These are phyloP conservation scores for Gastrodia elata DNA, from an alignment of 106 monocot genomes.

Conservation along the genomic window DNA sequence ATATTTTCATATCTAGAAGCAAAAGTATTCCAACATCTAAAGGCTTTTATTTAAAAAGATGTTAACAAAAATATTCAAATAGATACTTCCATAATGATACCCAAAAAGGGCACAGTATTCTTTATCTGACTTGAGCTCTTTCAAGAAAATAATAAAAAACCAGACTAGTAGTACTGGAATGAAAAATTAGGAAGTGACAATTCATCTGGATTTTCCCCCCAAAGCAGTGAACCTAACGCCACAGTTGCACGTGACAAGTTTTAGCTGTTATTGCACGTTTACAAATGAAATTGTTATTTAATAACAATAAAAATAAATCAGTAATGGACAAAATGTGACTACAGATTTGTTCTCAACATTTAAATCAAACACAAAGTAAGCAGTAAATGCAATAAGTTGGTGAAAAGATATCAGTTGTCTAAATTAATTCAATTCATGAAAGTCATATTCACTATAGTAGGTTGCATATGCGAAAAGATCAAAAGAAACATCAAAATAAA, in stretches of 20 bases:
- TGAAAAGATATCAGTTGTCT: neutral
- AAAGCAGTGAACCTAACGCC: neutral
- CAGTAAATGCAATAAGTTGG: neutral
- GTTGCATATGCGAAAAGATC: neutral
- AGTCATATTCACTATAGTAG: neutral
- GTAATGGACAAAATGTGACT: neutral
- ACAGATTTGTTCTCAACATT: neutral
- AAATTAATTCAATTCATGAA: neutral
- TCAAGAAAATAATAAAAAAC: neutral
- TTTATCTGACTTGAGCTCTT: neutral
- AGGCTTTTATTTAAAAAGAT: neutral
- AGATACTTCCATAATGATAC: neutral
- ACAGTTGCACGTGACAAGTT: neutral
- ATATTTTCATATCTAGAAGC: neutral
- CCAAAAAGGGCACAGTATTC: too few species aligned
- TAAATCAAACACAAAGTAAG: neutral
- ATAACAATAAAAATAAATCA: neutral
- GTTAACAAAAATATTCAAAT: neutral
- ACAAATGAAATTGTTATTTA: neutral
- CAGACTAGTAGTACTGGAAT: neutral
- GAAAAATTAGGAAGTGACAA: neutral
- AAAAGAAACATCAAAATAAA: neutral
- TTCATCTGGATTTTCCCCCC: neutral
- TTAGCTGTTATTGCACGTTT: neutral
- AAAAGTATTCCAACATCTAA: neutral